Evolutionary conservation across 1,284 basidiomycete genomes (phyloP).

Genomic region (Melampsora americana): DNA sequence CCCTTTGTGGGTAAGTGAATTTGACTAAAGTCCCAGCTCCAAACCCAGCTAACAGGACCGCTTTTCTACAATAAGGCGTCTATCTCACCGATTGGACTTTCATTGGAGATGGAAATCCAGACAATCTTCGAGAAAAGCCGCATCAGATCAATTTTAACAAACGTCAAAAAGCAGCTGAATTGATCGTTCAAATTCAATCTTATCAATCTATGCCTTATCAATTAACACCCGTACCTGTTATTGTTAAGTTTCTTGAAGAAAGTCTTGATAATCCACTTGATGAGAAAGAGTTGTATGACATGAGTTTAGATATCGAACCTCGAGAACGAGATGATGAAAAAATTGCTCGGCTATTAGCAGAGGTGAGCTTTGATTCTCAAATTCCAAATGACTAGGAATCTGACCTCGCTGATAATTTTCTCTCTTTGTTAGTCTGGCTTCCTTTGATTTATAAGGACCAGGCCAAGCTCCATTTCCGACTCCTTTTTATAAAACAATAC

Average conservation of each 20-base stretch:
- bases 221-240: constrained; percentile 66
- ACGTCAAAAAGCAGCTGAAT: constrained; percentile 84
- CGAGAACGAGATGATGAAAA: constrained; percentile 89
- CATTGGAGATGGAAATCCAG: constrained; percentile 96
- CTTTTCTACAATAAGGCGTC: constrained; percentile 63
- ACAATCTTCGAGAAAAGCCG: constrained; percentile 63
- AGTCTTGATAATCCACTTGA: constrained; percentile 63
- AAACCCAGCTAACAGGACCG: neutral
- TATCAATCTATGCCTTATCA: constrained; percentile 92
- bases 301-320: constrained; percentile 81
- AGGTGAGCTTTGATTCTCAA: constrained; percentile 38
- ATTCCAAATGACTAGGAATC: neutral
- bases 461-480: too few relatives aligned
- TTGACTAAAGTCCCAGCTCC: neutral
- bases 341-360: constrained; percentile 62
- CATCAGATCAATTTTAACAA: constrained; percentile 90
- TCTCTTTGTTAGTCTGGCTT: neutral
- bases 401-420: neutral
- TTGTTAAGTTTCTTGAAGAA: constrained; percentile 74
- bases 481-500: too few relatives aligned
- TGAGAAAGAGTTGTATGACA: constrained; percentile 63
- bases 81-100: constrained; percentile 94
- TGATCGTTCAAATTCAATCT: constrained; percentile 91
- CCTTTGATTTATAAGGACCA: neutral
- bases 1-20: constrained; percentile 80